Conservation (phyloP, 306 rosid species). For the Cajanus cajan region DNA sequence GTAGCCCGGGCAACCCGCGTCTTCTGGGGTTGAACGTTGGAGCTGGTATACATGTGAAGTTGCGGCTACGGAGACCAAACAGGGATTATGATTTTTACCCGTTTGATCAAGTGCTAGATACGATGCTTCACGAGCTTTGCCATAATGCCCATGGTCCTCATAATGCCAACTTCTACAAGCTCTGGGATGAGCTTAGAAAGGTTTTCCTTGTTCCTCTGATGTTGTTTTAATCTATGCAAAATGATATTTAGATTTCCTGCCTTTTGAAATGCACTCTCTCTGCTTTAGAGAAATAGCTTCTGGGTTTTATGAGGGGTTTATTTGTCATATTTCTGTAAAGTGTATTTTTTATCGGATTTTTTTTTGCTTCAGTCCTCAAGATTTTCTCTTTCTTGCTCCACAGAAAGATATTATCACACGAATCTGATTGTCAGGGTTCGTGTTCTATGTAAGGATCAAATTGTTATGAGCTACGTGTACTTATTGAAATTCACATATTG, state of each 20-base stretch:
- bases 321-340: not conserved
- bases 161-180: slow-evolving; percentile 82
- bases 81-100: slow-evolving; percentile 69
- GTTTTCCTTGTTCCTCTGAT: slow-evolving; percentile 34
- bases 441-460: not conserved
- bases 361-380: slow-evolving; percentile 6
- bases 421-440: not conserved
- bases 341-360: not conserved
- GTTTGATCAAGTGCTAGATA: slow-evolving; percentile 74
- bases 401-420: not conserved
- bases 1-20: slow-evolving; percentile 66
- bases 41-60: slow-evolving; percentile 71
- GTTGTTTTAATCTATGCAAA: not conserved
- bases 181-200: slow-evolving; percentile 96
- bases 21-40: slow-evolving; percentile 87
- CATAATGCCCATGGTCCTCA: slow-evolving; percentile 84
- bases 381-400: not conserved
- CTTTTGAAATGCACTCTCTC: not conserved
- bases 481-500: not conserved
- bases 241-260: slow-evolving; percentile 3
- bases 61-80: slow-evolving; percentile 78
- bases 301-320: not conserved
- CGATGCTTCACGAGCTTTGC: slow-evolving; percentile 98
- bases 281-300: slow-evolving; percentile 1
- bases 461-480: not conserved